Base-by-base conservation (phyloP, 1,139 yeast species). In the Nakaseomyces bracarensis region DNA sequence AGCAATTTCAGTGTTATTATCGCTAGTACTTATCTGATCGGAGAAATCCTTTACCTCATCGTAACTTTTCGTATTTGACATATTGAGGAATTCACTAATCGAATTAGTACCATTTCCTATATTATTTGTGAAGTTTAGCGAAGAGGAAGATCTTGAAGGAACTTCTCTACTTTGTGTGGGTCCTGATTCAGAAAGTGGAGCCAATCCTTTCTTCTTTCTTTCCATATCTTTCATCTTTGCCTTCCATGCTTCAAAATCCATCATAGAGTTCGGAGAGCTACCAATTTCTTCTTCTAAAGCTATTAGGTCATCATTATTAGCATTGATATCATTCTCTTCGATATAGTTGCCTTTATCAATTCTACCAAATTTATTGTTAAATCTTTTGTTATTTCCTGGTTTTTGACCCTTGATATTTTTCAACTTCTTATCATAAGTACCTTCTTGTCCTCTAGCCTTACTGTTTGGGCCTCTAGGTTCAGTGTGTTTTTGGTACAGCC, bases 181-280 rank as follows among this genome's bases (percentile, higher is more conserved):
- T 74, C 54, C 69, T 69, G 42, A 72, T 66, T 61, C 77, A 78
- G 83, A 85, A 79, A 49, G 69, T 69, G 57, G 80, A 87, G 34
- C 35, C 7, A 43, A 25, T 3, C 79, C 80, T 42, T 71, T 70
- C 51, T 70, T 71, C 46, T 67, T 70, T 38, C 71, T 70, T 41
- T 78, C 82, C 55, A 77, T 74, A 41, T 68, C 66, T 50, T 72
- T 73, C 79, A 77, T 75, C 54, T 70, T 70, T 39, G 73, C 67
- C 60, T 78, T 80, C 85, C 87, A 82, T 47, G 70, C 70, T 58
- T 82, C 93, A 55, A 82, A 82, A 53, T 81, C 91, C 42, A 77
- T 78, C 16, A 79, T 79, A 2, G 83, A 72, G 46, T 73, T 77
- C 61, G 71, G 62, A 43, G 67, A 59, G 40, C 61, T 60, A 19